A percentile compares a stretch with the other conserved stretches of the same genome.
These are phyloP conservation scores for Hemerocallis citrina DNA, from an alignment of 106 monocot genomes.

Conservation along the genomic window DNA sequence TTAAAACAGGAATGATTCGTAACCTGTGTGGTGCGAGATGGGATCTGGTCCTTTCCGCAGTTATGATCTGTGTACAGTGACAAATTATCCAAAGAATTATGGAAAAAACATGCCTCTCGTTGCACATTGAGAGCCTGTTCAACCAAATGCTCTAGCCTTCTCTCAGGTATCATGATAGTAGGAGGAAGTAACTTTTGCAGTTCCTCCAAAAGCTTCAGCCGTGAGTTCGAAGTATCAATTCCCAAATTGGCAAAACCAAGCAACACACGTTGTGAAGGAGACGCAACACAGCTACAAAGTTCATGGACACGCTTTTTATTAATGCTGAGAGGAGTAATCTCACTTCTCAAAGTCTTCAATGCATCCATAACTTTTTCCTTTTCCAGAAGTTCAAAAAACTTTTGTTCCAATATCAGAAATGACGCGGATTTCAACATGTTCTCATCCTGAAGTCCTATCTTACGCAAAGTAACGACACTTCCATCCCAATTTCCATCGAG, in stretches of 20 bases:
- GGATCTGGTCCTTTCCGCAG: slow-evolving; percentile 62
- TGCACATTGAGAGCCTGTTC: slow-evolving; percentile 64
- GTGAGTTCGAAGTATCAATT: slow-evolving; percentile 18
- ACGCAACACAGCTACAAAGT: slow-evolving; percentile 37
- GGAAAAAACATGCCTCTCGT: slow-evolving; percentile 48
- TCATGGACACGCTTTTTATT: slow-evolving; percentile 45
- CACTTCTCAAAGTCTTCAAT: slow-evolving; percentile 41
- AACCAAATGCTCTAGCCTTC: slow-evolving; percentile 56
- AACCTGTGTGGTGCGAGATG: slow-evolving; percentile 57
- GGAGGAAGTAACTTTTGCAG: slow-evolving; percentile 60
- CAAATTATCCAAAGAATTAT: slow-evolving; percentile 47
- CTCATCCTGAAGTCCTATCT: slow-evolving; percentile 34
- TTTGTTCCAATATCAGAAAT: slow-evolving; percentile 58
- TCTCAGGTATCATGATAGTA: slow-evolving; percentile 47
- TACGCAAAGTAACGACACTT: slow-evolving; percentile 41
- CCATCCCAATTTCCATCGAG: slow-evolving; percentile 68
- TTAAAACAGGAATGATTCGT: background rate
- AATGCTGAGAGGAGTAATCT: slow-evolving; percentile 56
- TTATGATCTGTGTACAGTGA: slow-evolving; percentile 68
- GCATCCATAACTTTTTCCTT: slow-evolving; percentile 40
- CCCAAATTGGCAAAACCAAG: slow-evolving; percentile 25
- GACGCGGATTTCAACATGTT: slow-evolving; percentile 31
- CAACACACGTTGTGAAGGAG: slow-evolving; percentile 23
- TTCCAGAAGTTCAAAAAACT: slow-evolving; percentile 58
- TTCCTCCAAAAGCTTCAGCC: slow-evolving; percentile 50